Evolutionary conservation across 495 filamentous ascomycete genomes (phyloP).

Genomic region (Xylaria intraflava): DNA sequence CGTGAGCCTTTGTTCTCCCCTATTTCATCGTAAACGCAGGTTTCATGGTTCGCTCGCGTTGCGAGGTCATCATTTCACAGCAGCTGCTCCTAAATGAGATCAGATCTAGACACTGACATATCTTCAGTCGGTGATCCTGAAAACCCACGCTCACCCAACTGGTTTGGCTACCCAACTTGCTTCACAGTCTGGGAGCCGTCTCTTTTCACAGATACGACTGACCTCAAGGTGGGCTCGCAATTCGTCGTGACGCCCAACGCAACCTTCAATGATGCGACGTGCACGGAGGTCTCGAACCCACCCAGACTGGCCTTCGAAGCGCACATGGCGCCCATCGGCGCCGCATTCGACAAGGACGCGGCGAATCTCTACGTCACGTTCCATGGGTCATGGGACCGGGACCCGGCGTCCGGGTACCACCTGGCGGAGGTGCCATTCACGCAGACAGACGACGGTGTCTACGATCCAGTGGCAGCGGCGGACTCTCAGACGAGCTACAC

Average conservation of each 20-base stretch:
- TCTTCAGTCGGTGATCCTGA: conserved; percentile 49
- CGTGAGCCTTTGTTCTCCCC: conserved; percentile 42
- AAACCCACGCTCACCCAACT: conserved; percentile 31
- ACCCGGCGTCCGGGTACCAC: conserved; percentile 47
- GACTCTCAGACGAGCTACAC: conserved; percentile 29
- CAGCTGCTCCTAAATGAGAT: conserved; percentile 7
- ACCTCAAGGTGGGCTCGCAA: conserved; percentile 43
- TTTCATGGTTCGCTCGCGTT: too few relatives aligned
- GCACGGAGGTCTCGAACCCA: conserved; percentile 32
- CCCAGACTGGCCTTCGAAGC: conserved; percentile 50
- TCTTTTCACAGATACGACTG: conserved; percentile 38
- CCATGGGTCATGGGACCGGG: conserved; percentile 53
- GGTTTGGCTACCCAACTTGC: conserved; percentile 62
- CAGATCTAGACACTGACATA: conserved; percentile 9
- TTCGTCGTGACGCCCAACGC: conserved; percentile 42
- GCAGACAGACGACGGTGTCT: conserved; percentile 29
- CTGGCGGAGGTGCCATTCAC: conserved; percentile 41
- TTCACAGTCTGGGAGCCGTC: conserved; percentile 54
- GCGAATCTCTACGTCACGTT: conserved; percentile 50
- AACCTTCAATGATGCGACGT: conserved; percentile 43
- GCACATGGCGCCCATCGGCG: conserved; percentile 52
- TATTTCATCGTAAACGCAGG: not conserved
- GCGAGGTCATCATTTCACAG: too few relatives aligned
- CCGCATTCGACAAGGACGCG: conserved; percentile 34
- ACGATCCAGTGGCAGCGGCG: conserved; percentile 27